Percentiles rank a stretch among this genome's conserved stretches.
phyloP scores from a whole-genome alignment of 139 green algal species.

The Yamagishiella unicocca region DNA sequence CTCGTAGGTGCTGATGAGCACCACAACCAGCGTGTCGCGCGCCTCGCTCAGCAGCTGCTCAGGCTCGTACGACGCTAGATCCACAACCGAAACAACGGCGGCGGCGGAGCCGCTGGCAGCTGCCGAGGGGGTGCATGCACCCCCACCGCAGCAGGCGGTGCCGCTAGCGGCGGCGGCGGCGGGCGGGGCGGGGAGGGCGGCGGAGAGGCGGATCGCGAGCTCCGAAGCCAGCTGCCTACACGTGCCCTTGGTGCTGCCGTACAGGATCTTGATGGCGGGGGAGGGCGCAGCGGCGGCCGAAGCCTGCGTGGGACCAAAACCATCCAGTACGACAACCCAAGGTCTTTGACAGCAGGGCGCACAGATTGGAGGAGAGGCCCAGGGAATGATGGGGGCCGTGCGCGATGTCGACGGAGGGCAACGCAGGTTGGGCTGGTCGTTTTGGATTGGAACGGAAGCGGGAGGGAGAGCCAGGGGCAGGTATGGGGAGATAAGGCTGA shows the following conservation, averaged over 20 bases:
- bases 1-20: constrained; percentile 72
- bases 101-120: background rate
- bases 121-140: background rate
- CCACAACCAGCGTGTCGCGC: constrained; percentile 49
- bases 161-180: background rate
- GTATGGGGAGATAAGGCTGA: no score
- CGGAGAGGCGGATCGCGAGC: background rate
- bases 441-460: no score
- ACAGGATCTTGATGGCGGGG: background rate
- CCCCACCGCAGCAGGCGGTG: background rate
- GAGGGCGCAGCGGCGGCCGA: background rate
- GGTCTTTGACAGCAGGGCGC: no score
- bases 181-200: background rate
- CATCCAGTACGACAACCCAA: no score
- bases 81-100: background rate
- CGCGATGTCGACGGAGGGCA: no score
- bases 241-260: constrained; percentile 23
- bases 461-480: no score
- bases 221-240: background rate
- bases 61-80: constrained; percentile 47
- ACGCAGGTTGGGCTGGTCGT: no score
- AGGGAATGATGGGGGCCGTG: no score
- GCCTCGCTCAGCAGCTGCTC: constrained; percentile 44
- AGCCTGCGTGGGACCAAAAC: no score
- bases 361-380: no score